Percentiles rank a stretch among this genome's conserved stretches.
phyloP scores from a whole-genome alignment of 2,329 filamentous ascomycete species.

The Clarireedia hainanense region DNA sequence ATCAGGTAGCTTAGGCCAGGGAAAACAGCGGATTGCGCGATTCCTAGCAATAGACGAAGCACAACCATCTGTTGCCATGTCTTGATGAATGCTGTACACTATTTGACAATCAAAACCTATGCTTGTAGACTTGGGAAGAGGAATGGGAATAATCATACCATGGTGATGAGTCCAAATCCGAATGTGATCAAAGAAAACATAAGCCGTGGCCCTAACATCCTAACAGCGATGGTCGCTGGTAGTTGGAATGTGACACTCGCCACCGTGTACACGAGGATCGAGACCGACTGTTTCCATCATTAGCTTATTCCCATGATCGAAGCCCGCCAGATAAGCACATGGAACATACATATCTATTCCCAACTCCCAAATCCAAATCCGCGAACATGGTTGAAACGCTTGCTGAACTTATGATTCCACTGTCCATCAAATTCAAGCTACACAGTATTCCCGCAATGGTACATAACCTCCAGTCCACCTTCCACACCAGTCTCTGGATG shows the following conservation, averaged over 20 bases:
- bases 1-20: constrained; percentile 45
- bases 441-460: constrained; percentile 65
- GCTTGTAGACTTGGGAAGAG: too few species aligned
- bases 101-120: too few species aligned
- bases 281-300: constrained; percentile 40
- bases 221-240: constrained; percentile 58
- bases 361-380: constrained; percentile 52
- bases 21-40: constrained; percentile 50
- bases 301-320: neutral
- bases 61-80: constrained; percentile 65
- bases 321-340: neutral
- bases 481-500: constrained; percentile 45
- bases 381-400: constrained; percentile 48
- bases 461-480: constrained; percentile 61
- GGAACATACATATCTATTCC: constrained; percentile 48
- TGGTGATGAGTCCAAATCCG: constrained; percentile 55
- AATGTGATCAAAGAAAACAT: constrained; percentile 55
- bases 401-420: constrained; percentile 60
- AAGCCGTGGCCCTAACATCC: constrained; percentile 54
- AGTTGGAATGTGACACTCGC: constrained; percentile 61
- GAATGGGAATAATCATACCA: constrained; percentile 27
- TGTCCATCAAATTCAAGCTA: constrained; percentile 61
- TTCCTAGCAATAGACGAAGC: constrained; percentile 56
- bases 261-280: constrained; percentile 68
- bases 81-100: constrained; percentile 57